Conservation (phyloP, 345 rosid species). For the Citrus australasica region DNA sequence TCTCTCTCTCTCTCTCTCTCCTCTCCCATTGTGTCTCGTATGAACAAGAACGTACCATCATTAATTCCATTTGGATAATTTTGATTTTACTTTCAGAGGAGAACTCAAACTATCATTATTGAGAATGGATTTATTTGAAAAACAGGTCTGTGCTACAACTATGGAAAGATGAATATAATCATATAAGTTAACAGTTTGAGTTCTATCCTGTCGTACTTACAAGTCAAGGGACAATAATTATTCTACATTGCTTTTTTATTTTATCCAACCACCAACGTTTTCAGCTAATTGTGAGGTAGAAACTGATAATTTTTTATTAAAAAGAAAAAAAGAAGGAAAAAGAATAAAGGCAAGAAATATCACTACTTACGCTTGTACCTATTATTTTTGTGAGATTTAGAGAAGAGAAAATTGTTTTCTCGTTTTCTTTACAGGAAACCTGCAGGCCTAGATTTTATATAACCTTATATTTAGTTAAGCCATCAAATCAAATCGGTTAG, state of each 20-base stretch:
- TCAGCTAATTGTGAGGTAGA: neutral
- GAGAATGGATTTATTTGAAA: too few relatives aligned
- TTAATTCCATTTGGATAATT: neutral
- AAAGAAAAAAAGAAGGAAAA: too few relatives aligned
- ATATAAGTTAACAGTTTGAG: neutral
- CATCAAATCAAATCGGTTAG: conserved; percentile 6
- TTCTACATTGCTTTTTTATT: neutral
- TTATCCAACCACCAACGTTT: neutral
- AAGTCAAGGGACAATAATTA: neutral
- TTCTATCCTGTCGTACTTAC: neutral
- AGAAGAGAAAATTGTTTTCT: too few relatives aligned
- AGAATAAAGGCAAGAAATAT: too few relatives aligned
- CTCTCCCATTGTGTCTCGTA: neutral
- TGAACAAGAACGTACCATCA: neutral
- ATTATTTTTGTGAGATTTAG: too few relatives aligned
- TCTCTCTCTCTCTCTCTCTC: neutral
- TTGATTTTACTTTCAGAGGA: neutral
- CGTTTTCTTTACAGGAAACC: too few relatives aligned
- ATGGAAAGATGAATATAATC: too few relatives aligned
- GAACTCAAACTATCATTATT: too few relatives aligned
- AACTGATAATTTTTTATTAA: neutral
- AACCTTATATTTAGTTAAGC: neutral
- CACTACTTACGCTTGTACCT: too few relatives aligned
- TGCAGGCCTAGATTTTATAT: too few relatives aligned
- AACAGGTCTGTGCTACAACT: too few relatives aligned